These are phyloP conservation scores for Diplodia sapinea DNA, from an alignment of 2,329 filamentous ascomycete species.

Conservation along the genomic window DNA sequence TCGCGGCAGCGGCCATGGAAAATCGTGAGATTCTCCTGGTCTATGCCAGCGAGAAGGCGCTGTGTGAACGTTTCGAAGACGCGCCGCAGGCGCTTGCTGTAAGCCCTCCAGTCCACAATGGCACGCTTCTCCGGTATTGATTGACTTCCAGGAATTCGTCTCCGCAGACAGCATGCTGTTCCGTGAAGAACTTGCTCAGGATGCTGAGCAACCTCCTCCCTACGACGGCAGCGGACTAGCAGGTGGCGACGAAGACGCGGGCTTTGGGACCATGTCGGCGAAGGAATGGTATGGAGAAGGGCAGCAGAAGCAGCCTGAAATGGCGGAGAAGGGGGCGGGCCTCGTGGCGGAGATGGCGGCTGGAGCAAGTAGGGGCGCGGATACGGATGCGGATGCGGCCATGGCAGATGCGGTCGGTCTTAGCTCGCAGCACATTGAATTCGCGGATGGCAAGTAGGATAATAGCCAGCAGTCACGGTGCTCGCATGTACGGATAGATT, in stretches of 20 bases:
- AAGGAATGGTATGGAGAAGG: constrained; percentile 15
- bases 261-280: constrained; percentile 2
- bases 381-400: constrained; percentile 12
- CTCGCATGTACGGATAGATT: not conserved
- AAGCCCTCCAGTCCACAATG: constrained; percentile 13
- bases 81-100: constrained; percentile 32
- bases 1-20: constrained; percentile 60
- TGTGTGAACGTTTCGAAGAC: constrained; percentile 19
- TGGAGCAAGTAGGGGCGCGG: constrained; percentile 6
- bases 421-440: constrained; percentile 25
- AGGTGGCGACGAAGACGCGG: not conserved
- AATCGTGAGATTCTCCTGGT: constrained; percentile 61
- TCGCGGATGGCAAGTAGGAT: constrained; percentile 19
- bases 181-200: constrained; percentile 39
- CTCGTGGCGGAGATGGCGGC: constrained; percentile 24
- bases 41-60: constrained; percentile 60
- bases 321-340: constrained; percentile 23
- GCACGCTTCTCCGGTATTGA: not conserved
- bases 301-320: constrained; percentile 15
- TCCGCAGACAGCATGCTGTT: constrained; percentile 54
- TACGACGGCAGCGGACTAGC: constrained; percentile 3
- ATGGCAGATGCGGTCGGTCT: constrained; percentile 16
- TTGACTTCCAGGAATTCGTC: constrained; percentile 50
- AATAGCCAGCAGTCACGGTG: not conserved
- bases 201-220: constrained; percentile 27